Evolutionary conservation across 2,329 filamentous ascomycete genomes (phyloP), one percentile per base, ranked within the genome.

Genomic region (Immersiporthe knoxdaviesiana): DNA sequence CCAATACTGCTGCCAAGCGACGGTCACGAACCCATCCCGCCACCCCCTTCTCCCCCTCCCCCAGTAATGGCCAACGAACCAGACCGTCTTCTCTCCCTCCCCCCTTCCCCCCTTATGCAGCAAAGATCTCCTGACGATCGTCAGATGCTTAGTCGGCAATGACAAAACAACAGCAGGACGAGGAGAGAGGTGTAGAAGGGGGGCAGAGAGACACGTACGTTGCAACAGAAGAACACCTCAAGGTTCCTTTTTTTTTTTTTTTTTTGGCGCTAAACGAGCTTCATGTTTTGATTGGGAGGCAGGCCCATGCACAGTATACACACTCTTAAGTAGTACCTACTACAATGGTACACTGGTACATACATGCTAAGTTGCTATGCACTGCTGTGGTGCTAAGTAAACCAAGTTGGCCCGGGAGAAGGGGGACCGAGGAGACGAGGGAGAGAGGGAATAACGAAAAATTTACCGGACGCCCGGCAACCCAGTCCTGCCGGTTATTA

Each of bases 201-300:
- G n/a, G n/a, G n/a, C n/a, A n/a, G n/a, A n/a, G n/a, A n/a, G 30
- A 59, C 56, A 59, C 32, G 56, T 59, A 59, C 35, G 56, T 24
- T 24, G 32, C 21, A 54, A 54, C 50, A 54, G n/a, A 24, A 5
- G 14, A 56, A 59, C 56, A 37, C 32, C 8, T 11, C 30, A 63
- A 37, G 32, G 59, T 32, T n/a, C 47, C n/a, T n/a, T n/a, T n/a
- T n/a, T 69, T 70, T 70, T 47, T 63, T 69, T 70, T 70, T 47
- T 69, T 70, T 70, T 47, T 63, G 63, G 69, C 69, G 69, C 69
- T 70, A 68, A 70, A 63, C 69, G 66, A 63, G 69, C 62, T 70
- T 61, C 54, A 65, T 59, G 56, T 58, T 70, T 54, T 66, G 62
- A 70, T 70, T 70, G 69, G 69, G 58, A 70, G 68, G 47, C 21